Conservation (phyloP, 768 basidiomycete species). For the Agrocybe pediades region DNA sequence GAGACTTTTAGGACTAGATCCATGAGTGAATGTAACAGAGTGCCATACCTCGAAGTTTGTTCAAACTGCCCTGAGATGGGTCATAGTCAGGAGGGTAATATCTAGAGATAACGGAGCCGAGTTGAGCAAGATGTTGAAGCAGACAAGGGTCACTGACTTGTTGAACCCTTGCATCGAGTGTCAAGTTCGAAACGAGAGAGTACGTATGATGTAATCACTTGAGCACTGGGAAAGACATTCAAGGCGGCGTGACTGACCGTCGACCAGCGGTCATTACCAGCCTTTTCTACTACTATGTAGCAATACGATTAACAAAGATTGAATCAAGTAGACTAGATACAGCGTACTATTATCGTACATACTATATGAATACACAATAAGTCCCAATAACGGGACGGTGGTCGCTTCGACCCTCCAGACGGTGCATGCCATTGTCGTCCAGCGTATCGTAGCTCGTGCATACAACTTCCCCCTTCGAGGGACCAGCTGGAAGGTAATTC, state of each 20-base stretch:
- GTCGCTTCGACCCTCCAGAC: conserved; percentile 78
- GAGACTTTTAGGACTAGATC: no score
- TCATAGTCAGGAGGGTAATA: conserved; percentile 56
- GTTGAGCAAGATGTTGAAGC: conserved; percentile 3
- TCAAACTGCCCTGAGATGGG: conserved; percentile 66
- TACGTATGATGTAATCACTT: no score
- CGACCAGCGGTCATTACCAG: not conserved
- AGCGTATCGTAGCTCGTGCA: conserved; percentile 75
- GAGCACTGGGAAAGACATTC: no score
- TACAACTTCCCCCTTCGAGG: conserved; percentile 66
- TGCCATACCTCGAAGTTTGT: conserved; percentile 67
- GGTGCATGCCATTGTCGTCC: conserved; percentile 73
- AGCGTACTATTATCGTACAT: not conserved
- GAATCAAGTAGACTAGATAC: not conserved
- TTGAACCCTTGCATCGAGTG: conserved; percentile 51
- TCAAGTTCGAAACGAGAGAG: conserved; percentile 8
- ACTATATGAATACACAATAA: conserved; percentile 66
- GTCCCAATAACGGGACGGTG: conserved; percentile 85
- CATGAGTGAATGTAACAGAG: no score
- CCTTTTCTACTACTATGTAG: no score
- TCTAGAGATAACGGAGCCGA: conserved; percentile 23
- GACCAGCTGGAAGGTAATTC: conserved; percentile 24
- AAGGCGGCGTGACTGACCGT: no score
- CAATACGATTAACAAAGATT: no score
- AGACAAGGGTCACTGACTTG: conserved; percentile 29